Conservation (phyloP, 495 filamentous ascomycete species). For the Melanomma pulvis-pyrius region DNA sequence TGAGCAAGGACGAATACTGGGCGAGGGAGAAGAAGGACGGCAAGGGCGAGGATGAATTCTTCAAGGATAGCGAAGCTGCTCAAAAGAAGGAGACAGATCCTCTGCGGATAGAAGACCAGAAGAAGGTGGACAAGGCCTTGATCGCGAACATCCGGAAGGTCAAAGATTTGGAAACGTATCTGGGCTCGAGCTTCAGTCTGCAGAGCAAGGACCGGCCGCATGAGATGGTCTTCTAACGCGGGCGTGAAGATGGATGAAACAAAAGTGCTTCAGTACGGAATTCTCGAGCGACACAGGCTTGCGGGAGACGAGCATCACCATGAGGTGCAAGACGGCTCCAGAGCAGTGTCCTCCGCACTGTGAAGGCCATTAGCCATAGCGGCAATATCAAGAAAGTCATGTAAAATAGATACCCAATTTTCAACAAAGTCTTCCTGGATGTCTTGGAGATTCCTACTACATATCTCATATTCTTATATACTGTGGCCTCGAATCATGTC, state of each 20-base stretch:
- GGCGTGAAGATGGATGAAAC: background rate
- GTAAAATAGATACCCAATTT: background rate
- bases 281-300: background rate
- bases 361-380: background rate
- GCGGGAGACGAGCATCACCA: background rate
- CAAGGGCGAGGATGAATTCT: slow-evolving; percentile 92
- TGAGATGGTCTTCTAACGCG: slow-evolving; percentile 65
- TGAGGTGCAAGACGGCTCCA: background rate
- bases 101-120: slow-evolving; percentile 92
- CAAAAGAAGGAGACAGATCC: slow-evolving; percentile 95
- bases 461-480: background rate
- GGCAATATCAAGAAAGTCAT: background rate
- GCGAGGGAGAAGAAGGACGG: slow-evolving; percentile 87
- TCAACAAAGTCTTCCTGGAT: background rate
- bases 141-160: slow-evolving; percentile 93
- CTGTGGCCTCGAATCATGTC: no score
- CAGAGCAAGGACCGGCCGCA: slow-evolving; percentile 97
- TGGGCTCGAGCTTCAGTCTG: slow-evolving; percentile 89
- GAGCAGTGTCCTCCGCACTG: no score
- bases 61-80: slow-evolving; percentile 93
- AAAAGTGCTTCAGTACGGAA: background rate
- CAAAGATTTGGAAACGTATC: slow-evolving; percentile 81
- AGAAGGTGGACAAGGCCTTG: slow-evolving; percentile 92
- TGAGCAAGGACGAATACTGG: slow-evolving; percentile 86
- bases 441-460: background rate